Conservation (phyloP, 2,329 filamentous ascomycete genomes). For the Xylariaceae sp. region DNA sequence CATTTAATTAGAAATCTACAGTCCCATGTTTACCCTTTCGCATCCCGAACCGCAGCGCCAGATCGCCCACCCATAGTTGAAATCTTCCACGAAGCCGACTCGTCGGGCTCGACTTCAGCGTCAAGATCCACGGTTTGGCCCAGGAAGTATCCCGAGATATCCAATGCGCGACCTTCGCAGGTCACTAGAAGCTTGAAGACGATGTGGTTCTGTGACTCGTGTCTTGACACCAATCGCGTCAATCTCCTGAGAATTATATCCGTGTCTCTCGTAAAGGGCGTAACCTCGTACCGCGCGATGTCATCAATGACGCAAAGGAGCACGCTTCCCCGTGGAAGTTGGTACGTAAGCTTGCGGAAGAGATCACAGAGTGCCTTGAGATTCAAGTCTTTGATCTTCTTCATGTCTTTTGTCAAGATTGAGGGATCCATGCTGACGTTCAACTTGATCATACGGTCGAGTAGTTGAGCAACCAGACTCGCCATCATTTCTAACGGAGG, state of each 20-base stretch:
- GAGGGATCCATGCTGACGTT: constrained; percentile 9
- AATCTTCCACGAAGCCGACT: constrained; percentile 16
- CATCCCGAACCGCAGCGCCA: too few species aligned
- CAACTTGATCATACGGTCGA: constrained; percentile 13
- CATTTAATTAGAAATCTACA: too few species aligned
- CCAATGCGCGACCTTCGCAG: constrained; percentile 11
- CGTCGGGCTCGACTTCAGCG: constrained; percentile 10
- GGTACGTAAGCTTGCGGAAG: constrained; percentile 12
- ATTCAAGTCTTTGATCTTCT: constrained; percentile 1
- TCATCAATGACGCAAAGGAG: constrained; percentile 22
- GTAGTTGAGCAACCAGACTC: constrained; percentile 18
- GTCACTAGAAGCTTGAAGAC: constrained; percentile 20
- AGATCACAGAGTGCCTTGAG: constrained; percentile 11
- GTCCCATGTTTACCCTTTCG: too few species aligned
- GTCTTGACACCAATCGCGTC: background rate
- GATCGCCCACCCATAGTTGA: background rate
- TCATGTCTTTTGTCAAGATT: constrained; percentile 6
- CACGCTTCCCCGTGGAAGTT: constrained; percentile 9
- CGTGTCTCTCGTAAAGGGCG: constrained; percentile 4
- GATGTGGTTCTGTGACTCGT: constrained; percentile 1
- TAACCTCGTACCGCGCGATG: constrained; percentile 15
- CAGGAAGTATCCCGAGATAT: constrained; percentile 13
- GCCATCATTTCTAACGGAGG: constrained; percentile 9
- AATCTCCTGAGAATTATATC: constrained; percentile 10
- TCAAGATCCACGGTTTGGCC: constrained; percentile 13